These are phyloP conservation scores for Licmophora abbreviata DNA, from an alignment of 108 stramenopile species.

Conservation along the genomic window DNA sequence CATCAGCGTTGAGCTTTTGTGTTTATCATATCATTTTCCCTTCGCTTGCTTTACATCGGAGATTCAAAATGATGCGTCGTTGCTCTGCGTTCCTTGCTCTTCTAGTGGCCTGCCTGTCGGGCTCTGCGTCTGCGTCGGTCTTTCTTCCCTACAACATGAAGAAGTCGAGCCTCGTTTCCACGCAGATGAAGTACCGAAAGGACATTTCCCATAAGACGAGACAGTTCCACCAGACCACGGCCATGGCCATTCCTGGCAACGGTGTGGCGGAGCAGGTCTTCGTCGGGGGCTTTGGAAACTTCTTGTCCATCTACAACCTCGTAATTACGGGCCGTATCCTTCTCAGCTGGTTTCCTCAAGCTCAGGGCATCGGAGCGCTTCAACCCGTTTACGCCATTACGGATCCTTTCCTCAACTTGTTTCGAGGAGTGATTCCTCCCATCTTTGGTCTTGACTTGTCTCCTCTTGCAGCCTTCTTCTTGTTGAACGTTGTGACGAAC, in stretches of 20 bases:
- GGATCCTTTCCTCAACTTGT: conserved; percentile 88
- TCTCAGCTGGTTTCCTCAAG: conserved; percentile 86
- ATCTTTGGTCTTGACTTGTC: conserved; percentile 79
- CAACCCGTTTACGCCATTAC: conserved; percentile 85
- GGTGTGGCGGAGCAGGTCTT: conserved; percentile 78
- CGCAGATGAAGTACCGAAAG: conserved; percentile 7
- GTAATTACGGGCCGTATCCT: conserved; percentile 87
- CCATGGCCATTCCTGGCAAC: conserved; percentile 84
- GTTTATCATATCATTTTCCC: too few relatives aligned
- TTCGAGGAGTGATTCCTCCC: conserved; percentile 78
- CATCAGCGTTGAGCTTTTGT: too few relatives aligned
- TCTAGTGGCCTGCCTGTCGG: background rate
- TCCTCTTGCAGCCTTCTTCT: conserved; percentile 69
- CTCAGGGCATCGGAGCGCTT: conserved; percentile 51
- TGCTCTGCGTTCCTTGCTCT: conserved; percentile 1
- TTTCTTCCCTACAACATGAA: conserved; percentile 21
- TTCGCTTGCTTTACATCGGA: too few relatives aligned
- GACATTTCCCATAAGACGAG: background rate
- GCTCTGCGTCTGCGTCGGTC: conserved; percentile 28
- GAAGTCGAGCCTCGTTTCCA: background rate
- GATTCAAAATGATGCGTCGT: background rate
- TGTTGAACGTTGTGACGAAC: conserved; percentile 43
- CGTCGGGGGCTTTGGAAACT: conserved; percentile 78
- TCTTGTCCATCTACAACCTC: conserved; percentile 80
- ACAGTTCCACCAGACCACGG: conserved; percentile 16